Percentiles rank a stretch among this genome's conserved stretches.
These are phyloP conservation scores for Clitopilus passeckerianus DNA, from an alignment of 768 basidiomycete species.

Conservation along the genomic window DNA sequence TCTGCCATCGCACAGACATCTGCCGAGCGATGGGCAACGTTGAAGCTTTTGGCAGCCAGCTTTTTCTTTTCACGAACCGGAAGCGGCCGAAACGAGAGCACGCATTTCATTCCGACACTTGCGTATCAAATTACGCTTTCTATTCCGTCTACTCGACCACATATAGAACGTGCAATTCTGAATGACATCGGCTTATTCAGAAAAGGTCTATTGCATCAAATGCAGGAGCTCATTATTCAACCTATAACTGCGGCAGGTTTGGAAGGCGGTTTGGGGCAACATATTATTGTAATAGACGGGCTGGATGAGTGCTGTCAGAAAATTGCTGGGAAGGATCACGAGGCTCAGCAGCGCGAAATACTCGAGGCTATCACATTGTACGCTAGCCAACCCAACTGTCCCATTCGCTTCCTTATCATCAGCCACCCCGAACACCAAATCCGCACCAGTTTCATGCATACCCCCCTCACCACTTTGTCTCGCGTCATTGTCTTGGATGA, in stretches of 20 bases:
- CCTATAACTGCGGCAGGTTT: background rate
- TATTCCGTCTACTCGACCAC: background rate
- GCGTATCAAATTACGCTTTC: background rate
- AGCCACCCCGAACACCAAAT: too few species aligned
- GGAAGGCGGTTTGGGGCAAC: too few species aligned
- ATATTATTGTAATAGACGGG: too few species aligned
- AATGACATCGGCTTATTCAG: background rate
- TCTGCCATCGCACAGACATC: constrained; percentile 2
- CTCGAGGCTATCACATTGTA: too few species aligned
- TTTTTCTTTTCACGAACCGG: background rate
- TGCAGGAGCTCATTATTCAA: background rate
- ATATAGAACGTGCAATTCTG: background rate
- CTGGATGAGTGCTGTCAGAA: too few species aligned
- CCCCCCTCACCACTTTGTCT: too few species aligned
- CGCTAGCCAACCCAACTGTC: too few species aligned
- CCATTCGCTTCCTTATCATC: too few species aligned
- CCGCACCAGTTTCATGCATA: too few species aligned
- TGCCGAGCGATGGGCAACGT: constrained; percentile 2
- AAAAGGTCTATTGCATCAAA: background rate
- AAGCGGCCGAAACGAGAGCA: background rate
- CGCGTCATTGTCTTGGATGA: too few species aligned
- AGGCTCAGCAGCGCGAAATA: too few species aligned
- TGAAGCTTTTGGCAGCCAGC: background rate
- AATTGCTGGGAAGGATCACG: too few species aligned
- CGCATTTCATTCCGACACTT: background rate